Percentiles rank a stretch among this genome's conserved stretches.
These are phyloP conservation scores for Ramularia collo-cygni DNA, from an alignment of 2,329 filamentous ascomycete species.

Conservation along the genomic window DNA sequence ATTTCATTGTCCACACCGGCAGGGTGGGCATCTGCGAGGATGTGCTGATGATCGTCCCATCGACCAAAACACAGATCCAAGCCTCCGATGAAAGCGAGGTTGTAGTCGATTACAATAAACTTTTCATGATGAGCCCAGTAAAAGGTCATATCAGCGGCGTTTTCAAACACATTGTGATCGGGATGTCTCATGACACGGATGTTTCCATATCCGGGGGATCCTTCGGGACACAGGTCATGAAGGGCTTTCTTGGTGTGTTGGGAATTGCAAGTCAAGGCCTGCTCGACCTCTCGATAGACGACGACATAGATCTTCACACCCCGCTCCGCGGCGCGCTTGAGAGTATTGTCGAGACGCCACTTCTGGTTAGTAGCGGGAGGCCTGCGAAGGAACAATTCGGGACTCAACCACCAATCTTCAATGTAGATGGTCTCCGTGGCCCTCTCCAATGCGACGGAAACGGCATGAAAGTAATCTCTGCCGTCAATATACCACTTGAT, in stretches of 20 bases:
- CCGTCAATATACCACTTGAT: slow-evolving; percentile 96
- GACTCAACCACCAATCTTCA: slow-evolving; percentile 93
- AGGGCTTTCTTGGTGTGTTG: slow-evolving; percentile 86
- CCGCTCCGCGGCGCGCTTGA: slow-evolving; percentile 83
- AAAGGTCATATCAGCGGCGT: slow-evolving; percentile 90
- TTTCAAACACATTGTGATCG: slow-evolving; percentile 91
- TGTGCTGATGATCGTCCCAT: slow-evolving; percentile 84
- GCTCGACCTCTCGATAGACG: slow-evolving; percentile 73
- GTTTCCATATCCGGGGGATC: slow-evolving; percentile 75
- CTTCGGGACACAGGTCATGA: slow-evolving; percentile 70
- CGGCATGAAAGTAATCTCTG: slow-evolving; percentile 88
- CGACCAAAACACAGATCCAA: slow-evolving; percentile 92
- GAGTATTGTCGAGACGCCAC: slow-evolving; percentile 75
- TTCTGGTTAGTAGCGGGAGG: slow-evolving; percentile 77
- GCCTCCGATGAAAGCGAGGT: slow-evolving; percentile 85
- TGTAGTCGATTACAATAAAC: slow-evolving; percentile 90
- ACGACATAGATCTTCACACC: slow-evolving; percentile 92
- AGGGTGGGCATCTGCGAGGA: slow-evolving; percentile 80
- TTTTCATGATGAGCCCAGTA: slow-evolving; percentile 99
- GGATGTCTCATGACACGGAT: slow-evolving; percentile 86
- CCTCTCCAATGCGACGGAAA: slow-evolving; percentile 80
- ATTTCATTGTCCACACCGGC: slow-evolving; percentile 74
- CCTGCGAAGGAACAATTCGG: slow-evolving; percentile 76
- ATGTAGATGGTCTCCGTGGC: slow-evolving; percentile 95
- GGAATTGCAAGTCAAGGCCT: slow-evolving; percentile 77